Evolutionary conservation across 306 rosid species (phyloP), one percentile per base, ranked within the genome.

Genomic region (Cotoneaster glaucophyllus): DNA sequence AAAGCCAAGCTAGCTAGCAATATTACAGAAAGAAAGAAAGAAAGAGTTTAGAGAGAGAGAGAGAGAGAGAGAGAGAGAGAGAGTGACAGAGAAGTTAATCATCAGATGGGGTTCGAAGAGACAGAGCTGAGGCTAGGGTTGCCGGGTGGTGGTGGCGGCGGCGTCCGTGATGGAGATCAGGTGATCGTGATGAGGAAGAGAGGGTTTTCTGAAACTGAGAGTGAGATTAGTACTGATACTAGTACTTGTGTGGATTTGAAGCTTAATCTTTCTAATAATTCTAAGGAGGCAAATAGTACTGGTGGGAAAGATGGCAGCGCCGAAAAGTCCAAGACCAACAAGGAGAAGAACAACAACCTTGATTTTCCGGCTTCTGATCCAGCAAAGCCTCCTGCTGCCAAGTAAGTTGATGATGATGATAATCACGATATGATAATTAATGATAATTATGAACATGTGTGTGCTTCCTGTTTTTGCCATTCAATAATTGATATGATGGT

Each of bases 101-200:
- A 18, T 64, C 21, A 31, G 64, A 81, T 85, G 89, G 85, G 81
- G 10, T 86, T 83, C 87, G 79, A 62, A 28, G 97, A 89, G 84
- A 91, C 97, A 12, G 95, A 91, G 75, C 87, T 91, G 37, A 86
- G 91, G 87, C 78, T 91, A 4, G 97, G 97, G 41, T 21, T 89
- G 62, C 97, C 97, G 11, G 95, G 90, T 17, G 81, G 84, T 53
- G 73, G 82, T 37, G 64, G 57, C 17, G 78, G 65, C n/a, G 25
- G 57, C 7, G 78, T 65, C 37, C 39, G 21, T 77, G 65, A 28
- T 50, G 74, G 76, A 74, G 80, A 80, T 62, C 78, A 63, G n/a
- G 61, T 5, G 6, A 14, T 2, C 43, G 64, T 14, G 82, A 62
- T 76, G 80, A 73, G 88, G 74, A 84, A 84, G 82, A 82, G 88